Base-by-base conservation (phyloP, 2,329 filamentous ascomycete genomes). In the Trichophyton simii region DNA sequence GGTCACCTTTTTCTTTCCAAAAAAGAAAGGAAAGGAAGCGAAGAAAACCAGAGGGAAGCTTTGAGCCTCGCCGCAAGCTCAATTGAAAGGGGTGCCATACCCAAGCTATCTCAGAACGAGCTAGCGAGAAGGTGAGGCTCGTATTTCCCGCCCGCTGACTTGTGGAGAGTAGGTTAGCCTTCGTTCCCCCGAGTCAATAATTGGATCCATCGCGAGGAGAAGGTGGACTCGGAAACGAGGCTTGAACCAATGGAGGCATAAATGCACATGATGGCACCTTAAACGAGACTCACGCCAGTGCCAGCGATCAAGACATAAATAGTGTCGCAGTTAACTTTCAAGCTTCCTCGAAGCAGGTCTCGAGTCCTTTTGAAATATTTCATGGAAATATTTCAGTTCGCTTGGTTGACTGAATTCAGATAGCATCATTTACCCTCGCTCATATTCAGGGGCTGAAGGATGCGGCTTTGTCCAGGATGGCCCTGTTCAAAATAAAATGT, bases 391-490 rank as follows among this genome's bases (percentile, higher is more conserved):
- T 31, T 31, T 31, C 28, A 31, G 28, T 31, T 31, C 28, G 22
- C 6, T 31, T 31, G 7, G 28, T 31, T 31, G 5, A 31, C 28
- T 6, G 28, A 31, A 6, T 31, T 31, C 28, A 20, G 7, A 20
- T 20, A 11, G 11, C 4, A 1, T 54, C 50, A 54, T 54, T n/a
- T 54, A 3, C 1, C 28, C 6, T 31, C 15, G 13, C n/a, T 15
- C n/a, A 54, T 31, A 34, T 34, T 54, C 50, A 54, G 50, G 50
- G 50, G 50, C 22, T n/a, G 50, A 54, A 54, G 50, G 50, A 54
- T 54, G 8, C 50, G 9, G 18, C 22, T 15, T 2, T 6, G 8
- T 54, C 50, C 11, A 13, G 50, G 50, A 34, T 28, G 5, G 50
- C 13, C 50, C 50, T 18, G 9, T 13, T 25, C 44, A 48, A 20